Conservation (phyloP, 306 rosid species). For the Begonia peltatifolia region DNA sequence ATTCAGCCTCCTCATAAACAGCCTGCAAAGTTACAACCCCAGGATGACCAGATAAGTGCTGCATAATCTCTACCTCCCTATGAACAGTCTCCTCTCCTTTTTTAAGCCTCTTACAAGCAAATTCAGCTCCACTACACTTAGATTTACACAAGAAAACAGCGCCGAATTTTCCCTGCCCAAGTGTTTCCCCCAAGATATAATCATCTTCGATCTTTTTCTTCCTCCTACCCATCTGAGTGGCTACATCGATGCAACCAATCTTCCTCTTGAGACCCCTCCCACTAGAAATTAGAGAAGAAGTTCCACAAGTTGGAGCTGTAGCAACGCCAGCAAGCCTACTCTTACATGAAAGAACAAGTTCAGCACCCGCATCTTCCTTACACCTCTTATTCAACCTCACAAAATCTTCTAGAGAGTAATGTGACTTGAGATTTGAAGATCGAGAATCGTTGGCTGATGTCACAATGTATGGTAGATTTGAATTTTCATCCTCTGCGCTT, state of each 20-base stretch:
- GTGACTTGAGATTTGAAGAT: constrained; percentile 43
- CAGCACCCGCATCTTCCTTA: constrained; percentile 49
- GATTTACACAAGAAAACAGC: constrained; percentile 70
- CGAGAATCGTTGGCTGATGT: constrained; percentile 32
- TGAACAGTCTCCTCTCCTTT: constrained; percentile 97
- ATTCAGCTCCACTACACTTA: constrained; percentile 54
- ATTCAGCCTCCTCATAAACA: constrained; percentile 75
- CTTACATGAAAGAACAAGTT: constrained; percentile 37
- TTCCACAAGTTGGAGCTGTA: constrained; percentile 91
- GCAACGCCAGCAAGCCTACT: constrained; percentile 90
- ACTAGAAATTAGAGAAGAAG: constrained; percentile 39
- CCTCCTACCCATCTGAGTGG: constrained; percentile 81
- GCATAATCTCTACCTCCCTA: constrained; percentile 98
- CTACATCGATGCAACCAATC: constrained; percentile 93
- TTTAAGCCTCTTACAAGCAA: constrained; percentile 77
- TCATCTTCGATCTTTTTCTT: constrained; percentile 85
- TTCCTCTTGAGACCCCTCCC: constrained; percentile 93
- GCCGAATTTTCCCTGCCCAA: constrained; percentile 92
- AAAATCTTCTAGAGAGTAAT: constrained; percentile 75
- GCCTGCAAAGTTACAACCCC: constrained; percentile 93
- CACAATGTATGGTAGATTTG: constrained; percentile 25
- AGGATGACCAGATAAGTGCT: constrained; percentile 90
- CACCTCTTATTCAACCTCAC: constrained; percentile 82
- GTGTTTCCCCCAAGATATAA: constrained; percentile 47
- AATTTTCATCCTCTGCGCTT: constrained; percentile 41